Evolutionary conservation across 176 grass and related monocot genomes (phyloP).

Genomic region (Metroxylon sagu): DNA sequence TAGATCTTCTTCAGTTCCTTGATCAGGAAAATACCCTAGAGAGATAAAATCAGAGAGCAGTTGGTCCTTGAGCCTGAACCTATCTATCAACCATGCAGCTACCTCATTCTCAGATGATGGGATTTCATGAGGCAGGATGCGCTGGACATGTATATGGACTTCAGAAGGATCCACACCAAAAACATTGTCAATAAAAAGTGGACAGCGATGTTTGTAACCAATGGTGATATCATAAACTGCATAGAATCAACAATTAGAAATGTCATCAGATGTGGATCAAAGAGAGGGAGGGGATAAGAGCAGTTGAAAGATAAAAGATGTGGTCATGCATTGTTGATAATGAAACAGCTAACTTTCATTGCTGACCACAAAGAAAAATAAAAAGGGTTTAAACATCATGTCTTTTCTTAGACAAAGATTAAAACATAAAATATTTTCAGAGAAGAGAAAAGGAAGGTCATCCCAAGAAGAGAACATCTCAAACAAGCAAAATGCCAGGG

Average conservation of each 20-base stretch:
- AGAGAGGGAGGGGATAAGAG: neutral
- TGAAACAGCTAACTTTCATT: no score
- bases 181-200: slow-evolving; percentile 68
- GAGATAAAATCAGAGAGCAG: slow-evolving; percentile 45
- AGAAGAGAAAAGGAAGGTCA: no score
- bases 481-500: no score
- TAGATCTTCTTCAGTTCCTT: slow-evolving; percentile 67
- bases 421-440: no score
- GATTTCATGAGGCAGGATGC: slow-evolving; percentile 42
- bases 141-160: slow-evolving; percentile 65
- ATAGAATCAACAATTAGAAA: slow-evolving; percentile 9
- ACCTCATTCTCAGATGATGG: slow-evolving; percentile 54
- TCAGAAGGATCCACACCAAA: slow-evolving; percentile 75
- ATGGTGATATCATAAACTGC: slow-evolving; percentile 84
- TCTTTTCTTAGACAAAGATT: no score
- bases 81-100: slow-evolving; percentile 50
- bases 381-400: no score
- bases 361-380: no score
- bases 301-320: neutral
- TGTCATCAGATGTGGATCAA: neutral
- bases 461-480: no score
- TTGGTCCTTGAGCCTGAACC: slow-evolving; percentile 71
- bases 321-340: no score
- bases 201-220: slow-evolving; percentile 61
- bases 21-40: slow-evolving; percentile 52